Evolutionary conservation across 345 rosid genomes (phyloP).

Genomic region (Trapa bicornis): DNA sequence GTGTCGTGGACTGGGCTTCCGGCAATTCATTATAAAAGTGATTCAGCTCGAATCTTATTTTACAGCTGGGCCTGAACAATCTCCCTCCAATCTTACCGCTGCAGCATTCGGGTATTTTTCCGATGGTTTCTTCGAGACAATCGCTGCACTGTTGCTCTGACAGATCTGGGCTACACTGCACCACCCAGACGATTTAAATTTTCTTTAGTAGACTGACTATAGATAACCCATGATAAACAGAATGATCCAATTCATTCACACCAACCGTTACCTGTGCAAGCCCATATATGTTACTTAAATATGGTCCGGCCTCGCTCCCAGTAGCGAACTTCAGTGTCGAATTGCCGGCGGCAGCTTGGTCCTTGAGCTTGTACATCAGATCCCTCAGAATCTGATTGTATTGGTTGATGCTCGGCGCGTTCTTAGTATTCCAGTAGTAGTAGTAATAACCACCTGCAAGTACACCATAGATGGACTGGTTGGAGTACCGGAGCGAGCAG

Average conservation of each 20-base stretch:
- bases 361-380: neutral
- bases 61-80: neutral
- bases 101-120: neutral
- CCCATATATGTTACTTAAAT: neutral
- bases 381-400: neutral
- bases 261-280: neutral
- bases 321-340: conserved; percentile 2
- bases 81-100: neutral
- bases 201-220: no score
- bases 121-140: neutral
- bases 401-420: neutral
- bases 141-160: neutral
- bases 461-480: conserved; percentile 2
- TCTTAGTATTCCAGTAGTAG: neutral
- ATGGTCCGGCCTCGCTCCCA: neutral
- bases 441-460: neutral
- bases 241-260: neutral
- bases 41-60: conserved; percentile 1
- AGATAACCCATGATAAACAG: neutral
- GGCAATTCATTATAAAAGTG: neutral
- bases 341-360: neutral
- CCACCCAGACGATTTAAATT: neutral
- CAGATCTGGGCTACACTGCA: conserved; percentile 9
- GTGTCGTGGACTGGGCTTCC: neutral
- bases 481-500: conserved; percentile 22